A percentile compares a stretch with the other conserved stretches of the same genome.
Evolutionary conservation across 2,329 filamentous ascomycete species (phyloP).

Genomic region (Colletotrichum orchidophilum): DNA sequence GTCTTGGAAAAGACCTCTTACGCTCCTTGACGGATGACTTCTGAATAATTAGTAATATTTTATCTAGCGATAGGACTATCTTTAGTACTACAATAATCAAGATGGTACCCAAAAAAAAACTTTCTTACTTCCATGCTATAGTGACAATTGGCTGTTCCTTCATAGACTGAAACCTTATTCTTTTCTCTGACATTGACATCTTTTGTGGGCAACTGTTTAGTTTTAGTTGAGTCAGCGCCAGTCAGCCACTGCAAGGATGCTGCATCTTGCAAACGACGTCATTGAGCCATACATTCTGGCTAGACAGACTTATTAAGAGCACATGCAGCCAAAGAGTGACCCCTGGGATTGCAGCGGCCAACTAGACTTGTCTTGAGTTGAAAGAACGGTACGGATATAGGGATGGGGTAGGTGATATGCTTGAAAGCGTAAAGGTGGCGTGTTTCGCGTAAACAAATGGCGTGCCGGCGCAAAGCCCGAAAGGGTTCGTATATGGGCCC

Average conservation of each 20-base stretch:
- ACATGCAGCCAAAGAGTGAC: not conserved
- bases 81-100: not conserved
- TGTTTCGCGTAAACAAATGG: conserved; percentile 20
- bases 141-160: not conserved
- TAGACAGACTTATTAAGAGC: not conserved
- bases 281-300: not conserved
- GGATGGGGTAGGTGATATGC: conserved; percentile 16
- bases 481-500: not conserved
- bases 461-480: not conserved
- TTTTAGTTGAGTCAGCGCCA: not conserved
- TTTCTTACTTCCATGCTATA: not conserved
- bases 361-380: not conserved
- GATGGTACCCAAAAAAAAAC: not conserved
- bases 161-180: not conserved
- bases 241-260: not conserved
- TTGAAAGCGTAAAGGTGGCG: conserved; percentile 13
- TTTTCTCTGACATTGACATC: not conserved
- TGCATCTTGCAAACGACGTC: not conserved
- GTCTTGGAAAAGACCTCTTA: not conserved
- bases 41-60: conserved; percentile 1
- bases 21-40: conserved; percentile 13
- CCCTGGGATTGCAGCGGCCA: not conserved
- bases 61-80: not conserved
- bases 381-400: not conserved
- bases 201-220: not conserved